Conservation (phyloP, 805 yeast species). For the Candida quercuum region DNA sequence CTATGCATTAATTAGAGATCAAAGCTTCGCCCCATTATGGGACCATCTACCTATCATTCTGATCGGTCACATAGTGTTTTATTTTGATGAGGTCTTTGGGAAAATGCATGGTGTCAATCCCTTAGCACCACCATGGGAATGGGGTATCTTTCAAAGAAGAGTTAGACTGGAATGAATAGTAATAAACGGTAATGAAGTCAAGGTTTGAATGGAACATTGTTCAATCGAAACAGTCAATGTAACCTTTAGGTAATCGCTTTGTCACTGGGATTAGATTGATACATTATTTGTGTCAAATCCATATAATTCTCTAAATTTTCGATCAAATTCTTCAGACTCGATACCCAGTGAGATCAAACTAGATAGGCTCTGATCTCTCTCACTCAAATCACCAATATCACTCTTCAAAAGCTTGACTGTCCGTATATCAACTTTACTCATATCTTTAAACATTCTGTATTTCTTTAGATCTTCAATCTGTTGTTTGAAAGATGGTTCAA, state of each 20-base stretch:
- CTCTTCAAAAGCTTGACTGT: conserved; percentile 11
- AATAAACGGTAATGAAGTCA: too few relatives aligned
- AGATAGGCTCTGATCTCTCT: conserved; percentile 7
- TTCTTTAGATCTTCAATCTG: conserved; percentile 10
- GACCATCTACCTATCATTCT: conserved; percentile 6
- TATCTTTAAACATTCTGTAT: conserved; percentile 13
- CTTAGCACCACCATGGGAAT: conserved; percentile 18
- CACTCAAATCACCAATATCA: conserved; percentile 9
- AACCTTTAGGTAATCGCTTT: too few relatives aligned
- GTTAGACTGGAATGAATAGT: too few relatives aligned
- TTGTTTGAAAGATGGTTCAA: conserved; percentile 6
- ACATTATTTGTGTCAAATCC: conserved; percentile 3
- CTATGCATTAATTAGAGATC: conserved; percentile 1
- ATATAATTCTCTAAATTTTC: conserved; percentile 4
- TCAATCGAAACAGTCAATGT: too few relatives aligned
- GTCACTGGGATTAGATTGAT: too few relatives aligned
- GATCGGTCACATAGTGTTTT: conserved; percentile 19
- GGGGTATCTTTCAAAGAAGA: neutral
- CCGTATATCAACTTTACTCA: conserved; percentile 8
- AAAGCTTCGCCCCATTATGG: neutral
- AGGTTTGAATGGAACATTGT: too few relatives aligned
- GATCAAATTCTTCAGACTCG: neutral
- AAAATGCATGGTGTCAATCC: conserved; percentile 18
- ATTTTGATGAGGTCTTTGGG: conserved; percentile 14
- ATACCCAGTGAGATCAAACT: conserved; percentile 1